Evolutionary conservation across 2,329 filamentous ascomycete species (phyloP).

Genomic region (Diaporthe caulivora): DNA sequence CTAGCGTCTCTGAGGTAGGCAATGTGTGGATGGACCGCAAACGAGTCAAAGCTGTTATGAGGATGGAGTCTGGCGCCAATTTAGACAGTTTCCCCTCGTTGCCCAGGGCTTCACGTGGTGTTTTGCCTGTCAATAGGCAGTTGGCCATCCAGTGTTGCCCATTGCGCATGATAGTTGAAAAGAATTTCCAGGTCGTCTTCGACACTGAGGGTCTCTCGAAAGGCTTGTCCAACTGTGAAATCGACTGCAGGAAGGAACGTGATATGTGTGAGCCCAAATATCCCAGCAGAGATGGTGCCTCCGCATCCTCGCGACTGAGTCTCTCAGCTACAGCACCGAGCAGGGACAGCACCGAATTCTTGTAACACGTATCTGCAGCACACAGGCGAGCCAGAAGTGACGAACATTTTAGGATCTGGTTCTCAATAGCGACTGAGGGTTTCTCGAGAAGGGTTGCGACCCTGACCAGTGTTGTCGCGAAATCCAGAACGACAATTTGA

Average conservation of each 20-base stretch:
- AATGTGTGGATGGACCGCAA: constrained; percentile 75
- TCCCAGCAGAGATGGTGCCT: constrained; percentile 93
- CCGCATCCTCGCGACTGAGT: constrained; percentile 73
- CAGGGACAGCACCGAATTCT: constrained; percentile 74
- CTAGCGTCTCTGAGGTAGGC: constrained; percentile 74
- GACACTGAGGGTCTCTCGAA: constrained; percentile 75
- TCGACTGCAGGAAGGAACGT: constrained; percentile 83
- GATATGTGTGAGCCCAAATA: constrained; percentile 87
- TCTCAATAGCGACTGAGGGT: constrained; percentile 76
- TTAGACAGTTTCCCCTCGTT: constrained; percentile 64
- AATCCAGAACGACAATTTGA: constrained; percentile 72
- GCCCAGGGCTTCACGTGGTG: constrained; percentile 81
- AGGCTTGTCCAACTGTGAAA: constrained; percentile 83
- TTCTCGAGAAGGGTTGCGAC: constrained; percentile 74
- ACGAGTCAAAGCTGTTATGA: constrained; percentile 79
- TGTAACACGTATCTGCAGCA: constrained; percentile 76
- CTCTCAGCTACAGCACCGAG: constrained; percentile 80
- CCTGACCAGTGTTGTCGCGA: constrained; percentile 78
- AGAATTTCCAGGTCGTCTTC: constrained; percentile 83
- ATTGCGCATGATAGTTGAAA: constrained; percentile 87
- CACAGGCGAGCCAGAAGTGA: constrained; percentile 83
- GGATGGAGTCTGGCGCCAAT: constrained; percentile 71
- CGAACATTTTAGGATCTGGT: constrained; percentile 83
- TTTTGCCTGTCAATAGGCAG: constrained; percentile 88
- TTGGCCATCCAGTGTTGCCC: constrained; percentile 97